phyloP scores from a whole-genome alignment of 495 filamentous ascomycete species.

The Jackrogersella minutella region DNA sequence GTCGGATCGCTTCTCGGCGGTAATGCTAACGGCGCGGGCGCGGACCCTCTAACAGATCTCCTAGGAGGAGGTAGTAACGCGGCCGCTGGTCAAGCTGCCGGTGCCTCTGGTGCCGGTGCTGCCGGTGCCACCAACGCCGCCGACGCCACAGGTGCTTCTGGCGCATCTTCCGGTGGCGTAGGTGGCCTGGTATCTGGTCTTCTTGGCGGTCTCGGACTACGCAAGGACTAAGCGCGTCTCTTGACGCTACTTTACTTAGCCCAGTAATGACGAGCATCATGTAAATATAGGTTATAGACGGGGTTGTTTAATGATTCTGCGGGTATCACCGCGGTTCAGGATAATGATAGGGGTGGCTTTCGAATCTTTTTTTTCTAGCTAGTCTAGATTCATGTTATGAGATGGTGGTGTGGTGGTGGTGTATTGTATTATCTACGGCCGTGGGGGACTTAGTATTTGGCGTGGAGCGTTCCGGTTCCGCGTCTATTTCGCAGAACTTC shows the following conservation, averaged over 20 bases:
- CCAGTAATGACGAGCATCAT: slow-evolving; percentile 4
- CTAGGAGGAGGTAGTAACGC: slow-evolving; percentile 16
- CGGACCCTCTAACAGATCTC: slow-evolving; percentile 18
- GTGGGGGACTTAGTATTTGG: neutral
- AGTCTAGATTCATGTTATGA: slow-evolving; percentile 42
- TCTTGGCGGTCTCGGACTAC: slow-evolving; percentile 25
- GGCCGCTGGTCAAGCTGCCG: slow-evolving; percentile 4
- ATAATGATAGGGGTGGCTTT: slow-evolving; percentile 1
- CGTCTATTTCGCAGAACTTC: slow-evolving; percentile 13
- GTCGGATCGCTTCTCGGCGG: slow-evolving; percentile 25
- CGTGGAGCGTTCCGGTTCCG: slow-evolving; percentile 6
- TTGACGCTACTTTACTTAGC: neutral
- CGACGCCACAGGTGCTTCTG: neutral
- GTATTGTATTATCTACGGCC: slow-evolving; percentile 18
- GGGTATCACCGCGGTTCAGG: slow-evolving; percentile 11
- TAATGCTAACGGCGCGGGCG: slow-evolving; percentile 5
- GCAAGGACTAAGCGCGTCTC: slow-evolving; percentile 2
- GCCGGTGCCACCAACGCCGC: neutral
- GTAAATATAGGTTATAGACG: slow-evolving; percentile 28
- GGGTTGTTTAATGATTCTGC: slow-evolving; percentile 6
- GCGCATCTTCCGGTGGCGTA: too few relatives aligned
- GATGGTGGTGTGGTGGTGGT: slow-evolving; percentile 20
- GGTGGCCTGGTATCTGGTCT: too few relatives aligned
- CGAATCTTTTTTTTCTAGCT: slow-evolving; percentile 31
- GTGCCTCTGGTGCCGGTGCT: neutral